Percentiles rank a stretch among this genome's conserved stretches.
phyloP scores from a whole-genome alignment of 2,329 filamentous ascomycete species.

The Knufia fluminis region DNA sequence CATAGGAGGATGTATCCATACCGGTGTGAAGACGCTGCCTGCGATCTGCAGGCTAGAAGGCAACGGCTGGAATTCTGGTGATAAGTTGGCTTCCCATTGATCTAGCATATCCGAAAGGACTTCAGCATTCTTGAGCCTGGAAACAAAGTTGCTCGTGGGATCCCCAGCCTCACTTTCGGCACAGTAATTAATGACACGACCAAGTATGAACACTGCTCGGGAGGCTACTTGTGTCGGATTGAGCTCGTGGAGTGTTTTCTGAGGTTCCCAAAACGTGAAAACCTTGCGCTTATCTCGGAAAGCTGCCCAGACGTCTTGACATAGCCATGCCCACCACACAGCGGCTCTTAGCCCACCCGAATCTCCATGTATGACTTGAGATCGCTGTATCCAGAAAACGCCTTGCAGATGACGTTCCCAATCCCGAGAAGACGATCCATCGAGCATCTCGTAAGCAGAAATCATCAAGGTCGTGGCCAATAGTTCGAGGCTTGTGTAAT shows the following conservation, averaged over 20 bases:
- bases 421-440: constrained; percentile 25
- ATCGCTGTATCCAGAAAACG: constrained; percentile 25
- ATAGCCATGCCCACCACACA: constrained; percentile 28
- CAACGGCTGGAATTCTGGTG: constrained; percentile 24
- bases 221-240: constrained; percentile 18
- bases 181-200: constrained; percentile 22
- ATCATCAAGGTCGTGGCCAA: constrained; percentile 25
- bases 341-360: constrained; percentile 23
- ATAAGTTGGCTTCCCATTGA: constrained; percentile 23
- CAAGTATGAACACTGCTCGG: constrained; percentile 20
- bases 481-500: constrained; percentile 25
- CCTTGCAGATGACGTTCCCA: constrained; percentile 27
- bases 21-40: constrained; percentile 15
- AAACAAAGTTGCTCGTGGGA: constrained; percentile 11
- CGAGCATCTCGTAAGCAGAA: constrained; percentile 27
- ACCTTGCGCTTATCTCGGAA: constrained; percentile 25
- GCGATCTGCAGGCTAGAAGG: constrained; percentile 11
- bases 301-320: constrained; percentile 27
- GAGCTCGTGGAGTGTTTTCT: constrained; percentile 22
- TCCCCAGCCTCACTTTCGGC: constrained; percentile 12
- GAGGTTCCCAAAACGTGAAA: constrained; percentile 23
- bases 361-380: constrained; percentile 25
- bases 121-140: constrained; percentile 17
- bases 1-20: constrained; percentile 24
- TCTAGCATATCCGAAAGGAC: constrained; percentile 20